Conservation (phyloP, 2,329 filamentous ascomycete genomes). For the Pseudomassariella vexata region DNA sequence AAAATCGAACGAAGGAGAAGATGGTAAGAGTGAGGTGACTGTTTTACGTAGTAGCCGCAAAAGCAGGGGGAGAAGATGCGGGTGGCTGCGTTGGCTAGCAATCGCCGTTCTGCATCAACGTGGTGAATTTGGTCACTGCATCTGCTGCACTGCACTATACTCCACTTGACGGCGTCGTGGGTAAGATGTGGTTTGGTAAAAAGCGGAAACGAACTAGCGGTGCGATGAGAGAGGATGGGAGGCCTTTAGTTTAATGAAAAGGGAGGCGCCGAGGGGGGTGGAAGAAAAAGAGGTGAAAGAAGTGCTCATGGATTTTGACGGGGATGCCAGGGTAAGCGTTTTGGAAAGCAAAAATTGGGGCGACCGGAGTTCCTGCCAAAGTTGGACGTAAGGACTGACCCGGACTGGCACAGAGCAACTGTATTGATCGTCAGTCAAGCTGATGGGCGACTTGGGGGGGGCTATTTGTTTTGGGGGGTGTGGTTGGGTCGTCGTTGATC, state of each 20-base stretch:
- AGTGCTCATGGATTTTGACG: slow-evolving; percentile 2
- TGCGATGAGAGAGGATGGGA: no score
- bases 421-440: slow-evolving; percentile 7
- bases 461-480: slow-evolving; percentile 1
- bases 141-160: no score
- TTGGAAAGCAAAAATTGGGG: slow-evolving; percentile 8
- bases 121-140: not conserved
- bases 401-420: no score
- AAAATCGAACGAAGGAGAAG: not conserved
- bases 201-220: no score
- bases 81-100: no score
- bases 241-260: slow-evolving; percentile 1
- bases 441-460: slow-evolving; percentile 3
- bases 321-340: slow-evolving; percentile 3
- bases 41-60: not conserved
- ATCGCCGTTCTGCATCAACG: not conserved
- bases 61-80: no score
- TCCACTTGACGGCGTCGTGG: no score
- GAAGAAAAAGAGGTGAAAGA: slow-evolving; percentile 1
- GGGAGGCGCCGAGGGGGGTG: slow-evolving; percentile 2
- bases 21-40: not conserved
- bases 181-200: no score
- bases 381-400: no score
- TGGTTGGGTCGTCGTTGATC: slow-evolving; percentile 3
- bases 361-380: slow-evolving; percentile 4